Conservation (phyloP, 1,284 basidiomycete genomes). For the Grifola frondosa region DNA sequence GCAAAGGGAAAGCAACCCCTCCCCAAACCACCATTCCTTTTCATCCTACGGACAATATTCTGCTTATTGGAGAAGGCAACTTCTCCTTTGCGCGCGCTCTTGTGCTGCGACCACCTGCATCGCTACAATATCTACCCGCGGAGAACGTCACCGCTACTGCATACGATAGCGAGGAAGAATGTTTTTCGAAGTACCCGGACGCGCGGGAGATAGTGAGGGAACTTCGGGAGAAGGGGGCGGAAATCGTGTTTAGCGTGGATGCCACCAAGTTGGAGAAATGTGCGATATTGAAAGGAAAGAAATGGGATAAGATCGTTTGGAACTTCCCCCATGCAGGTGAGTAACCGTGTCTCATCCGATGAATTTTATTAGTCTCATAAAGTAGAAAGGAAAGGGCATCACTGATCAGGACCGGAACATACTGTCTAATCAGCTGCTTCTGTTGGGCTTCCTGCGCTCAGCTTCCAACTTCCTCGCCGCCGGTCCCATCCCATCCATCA, state of each 20-base stretch:
- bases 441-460: slow-evolving; percentile 83
- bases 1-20: slow-evolving; percentile 27
- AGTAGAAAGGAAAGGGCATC: slow-evolving; percentile 78
- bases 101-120: slow-evolving; percentile 49
- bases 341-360: slow-evolving; percentile 24
- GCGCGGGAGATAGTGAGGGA: slow-evolving; percentile 59
- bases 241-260: slow-evolving; percentile 84
- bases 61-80: slow-evolving; percentile 94
- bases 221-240: slow-evolving; percentile 61
- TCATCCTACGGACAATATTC: slow-evolving; percentile 69
- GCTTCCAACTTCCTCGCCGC: slow-evolving; percentile 62
- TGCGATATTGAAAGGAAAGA: slow-evolving; percentile 51
- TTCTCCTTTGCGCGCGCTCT: slow-evolving; percentile 90
- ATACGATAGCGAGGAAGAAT: slow-evolving; percentile 80
- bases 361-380: slow-evolving; percentile 6
- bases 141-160: slow-evolving; percentile 82
- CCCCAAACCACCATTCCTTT: slow-evolving; percentile 71
- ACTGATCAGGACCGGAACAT: slow-evolving; percentile 95
- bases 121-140: slow-evolving; percentile 57
- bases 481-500: slow-evolving; percentile 54
- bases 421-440: slow-evolving; percentile 84
- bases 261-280: slow-evolving; percentile 74
- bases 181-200: slow-evolving; percentile 85
- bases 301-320: slow-evolving; percentile 86
- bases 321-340: slow-evolving; percentile 96